Conservation (phyloP, 2,329 filamentous ascomycete species). For the Myriosclerotinia curreyana region DNA sequence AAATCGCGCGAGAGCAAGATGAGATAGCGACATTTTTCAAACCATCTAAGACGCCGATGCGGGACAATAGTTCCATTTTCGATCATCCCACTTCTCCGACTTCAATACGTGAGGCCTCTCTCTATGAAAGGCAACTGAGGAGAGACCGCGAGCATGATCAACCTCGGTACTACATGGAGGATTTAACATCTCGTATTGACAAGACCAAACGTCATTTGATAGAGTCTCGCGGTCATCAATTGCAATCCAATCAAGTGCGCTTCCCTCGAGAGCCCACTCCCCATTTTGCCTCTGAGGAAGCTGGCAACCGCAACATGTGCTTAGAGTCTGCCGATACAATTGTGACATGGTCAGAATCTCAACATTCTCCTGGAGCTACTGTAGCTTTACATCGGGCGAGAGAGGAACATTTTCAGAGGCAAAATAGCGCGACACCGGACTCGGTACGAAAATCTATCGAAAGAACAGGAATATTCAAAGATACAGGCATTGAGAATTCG, state of each 20-base stretch:
- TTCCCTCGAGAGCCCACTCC: not conserved
- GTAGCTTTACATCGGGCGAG: not conserved
- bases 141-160: not conserved
- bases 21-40: slow-evolving; percentile 38
- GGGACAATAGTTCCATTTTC: slow-evolving; percentile 23
- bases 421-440: slow-evolving; percentile 31
- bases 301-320: slow-evolving; percentile 9
- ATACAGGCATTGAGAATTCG: slow-evolving; percentile 31
- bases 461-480: slow-evolving; percentile 34
- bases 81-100: slow-evolving; percentile 6
- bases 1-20: slow-evolving; percentile 27
- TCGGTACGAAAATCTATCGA: slow-evolving; percentile 31
- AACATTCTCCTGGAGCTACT: slow-evolving; percentile 25
- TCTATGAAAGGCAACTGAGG: slow-evolving; percentile 12
- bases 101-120: slow-evolving; percentile 1
- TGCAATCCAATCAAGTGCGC: not conserved
- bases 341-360: slow-evolving; percentile 36
- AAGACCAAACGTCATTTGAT: not conserved
- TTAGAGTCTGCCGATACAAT: slow-evolving; percentile 28
- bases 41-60: slow-evolving; percentile 26
- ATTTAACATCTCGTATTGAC: not conserved
- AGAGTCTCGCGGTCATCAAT: not conserved
- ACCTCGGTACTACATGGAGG: not conserved
- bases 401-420: not conserved
- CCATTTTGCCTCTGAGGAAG: not conserved